phyloP scores from a whole-genome alignment of 176 grass and related monocot genomes.

The Aegilops umbellulata region DNA sequence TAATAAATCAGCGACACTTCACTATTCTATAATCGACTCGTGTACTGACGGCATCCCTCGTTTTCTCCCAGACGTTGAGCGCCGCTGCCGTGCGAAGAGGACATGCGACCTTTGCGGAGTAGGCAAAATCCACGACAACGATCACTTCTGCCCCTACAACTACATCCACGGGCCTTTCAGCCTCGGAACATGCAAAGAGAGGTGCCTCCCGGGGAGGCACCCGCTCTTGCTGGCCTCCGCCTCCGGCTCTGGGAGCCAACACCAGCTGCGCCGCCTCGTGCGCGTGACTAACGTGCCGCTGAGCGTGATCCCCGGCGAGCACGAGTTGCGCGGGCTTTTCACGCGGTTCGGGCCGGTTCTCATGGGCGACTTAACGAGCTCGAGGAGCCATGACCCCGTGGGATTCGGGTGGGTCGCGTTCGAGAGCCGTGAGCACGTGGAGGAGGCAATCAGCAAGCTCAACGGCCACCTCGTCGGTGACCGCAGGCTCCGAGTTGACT shows the following conservation, averaged over 20 bases:
- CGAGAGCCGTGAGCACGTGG: not conserved
- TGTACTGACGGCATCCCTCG: too few species aligned
- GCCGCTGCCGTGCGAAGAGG: not conserved
- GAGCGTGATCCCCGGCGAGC: not conserved
- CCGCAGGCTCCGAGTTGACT: not conserved
- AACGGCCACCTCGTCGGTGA: not conserved
- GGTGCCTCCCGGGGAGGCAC: not conserved
- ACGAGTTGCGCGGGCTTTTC: not conserved
- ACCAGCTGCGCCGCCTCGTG: not conserved
- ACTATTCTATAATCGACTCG: too few species aligned
- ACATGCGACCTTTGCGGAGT: not conserved
- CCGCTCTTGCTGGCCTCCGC: not conserved
- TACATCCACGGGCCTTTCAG: not conserved
- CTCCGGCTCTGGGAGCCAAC: not conserved
- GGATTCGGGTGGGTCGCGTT: not conserved
- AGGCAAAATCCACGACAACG: not conserved
- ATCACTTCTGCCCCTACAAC: not conserved
- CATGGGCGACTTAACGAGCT: not conserved
- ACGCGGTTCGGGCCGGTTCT: not conserved
- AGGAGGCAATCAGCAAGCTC: not conserved
- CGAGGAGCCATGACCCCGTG: not conserved
- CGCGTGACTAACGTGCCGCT: not conserved
- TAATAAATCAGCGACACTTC: too few species aligned
- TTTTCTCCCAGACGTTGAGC: not conserved
- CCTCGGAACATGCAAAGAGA: not conserved